A percentile compares a stretch with the other conserved stretches of the same genome.
Evolutionary conservation across 805 yeast genomes (phyloP).

Genomic region (Zygosaccharomyces lentus): DNA sequence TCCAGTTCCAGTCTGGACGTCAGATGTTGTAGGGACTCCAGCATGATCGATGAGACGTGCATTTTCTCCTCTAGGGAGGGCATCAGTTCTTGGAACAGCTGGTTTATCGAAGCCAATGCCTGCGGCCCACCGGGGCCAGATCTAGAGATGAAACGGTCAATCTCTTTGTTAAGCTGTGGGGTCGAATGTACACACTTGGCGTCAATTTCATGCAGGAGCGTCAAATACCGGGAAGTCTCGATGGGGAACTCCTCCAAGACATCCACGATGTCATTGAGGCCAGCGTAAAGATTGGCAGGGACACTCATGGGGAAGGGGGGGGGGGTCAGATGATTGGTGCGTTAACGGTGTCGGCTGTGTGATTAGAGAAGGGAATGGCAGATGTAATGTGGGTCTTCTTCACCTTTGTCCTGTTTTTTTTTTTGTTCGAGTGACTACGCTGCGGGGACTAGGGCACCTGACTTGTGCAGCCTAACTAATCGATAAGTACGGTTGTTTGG

Average conservation of each 20-base stretch:
- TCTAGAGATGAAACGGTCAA: conserved; percentile 22
- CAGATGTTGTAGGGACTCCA: conserved; percentile 68
- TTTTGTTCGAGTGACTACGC: too few relatives aligned
- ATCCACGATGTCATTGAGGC: conserved; percentile 86
- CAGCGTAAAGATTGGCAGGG: conserved; percentile 62
- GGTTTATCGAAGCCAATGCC: conserved; percentile 36
- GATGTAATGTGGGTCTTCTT: too few relatives aligned
- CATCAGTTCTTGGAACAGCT: conserved; percentile 58
- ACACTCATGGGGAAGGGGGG: conserved; percentile 19
- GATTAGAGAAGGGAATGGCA: too few relatives aligned
- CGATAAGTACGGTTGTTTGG: conserved; percentile 25
- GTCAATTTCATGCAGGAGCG: conserved; percentile 86
- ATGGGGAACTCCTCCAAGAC: conserved; percentile 85
- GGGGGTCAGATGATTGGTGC: background rate
- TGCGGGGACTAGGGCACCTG: too few relatives aligned
- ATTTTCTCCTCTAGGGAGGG: conserved; percentile 95
- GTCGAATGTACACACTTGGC: conserved; percentile 81
- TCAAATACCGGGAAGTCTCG: conserved; percentile 78
- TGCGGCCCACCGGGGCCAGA: conserved; percentile 16
- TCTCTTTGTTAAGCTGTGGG: conserved; percentile 53
- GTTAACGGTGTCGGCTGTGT: too few relatives aligned
- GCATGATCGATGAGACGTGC: conserved; percentile 92
- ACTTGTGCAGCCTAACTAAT: too few relatives aligned
- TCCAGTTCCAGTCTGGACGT: conserved; percentile 73
- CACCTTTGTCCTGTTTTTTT: too few relatives aligned